Evolutionary conservation across 2,329 filamentous ascomycete species (phyloP).

Genomic region (Colletotrichum sp.): DNA sequence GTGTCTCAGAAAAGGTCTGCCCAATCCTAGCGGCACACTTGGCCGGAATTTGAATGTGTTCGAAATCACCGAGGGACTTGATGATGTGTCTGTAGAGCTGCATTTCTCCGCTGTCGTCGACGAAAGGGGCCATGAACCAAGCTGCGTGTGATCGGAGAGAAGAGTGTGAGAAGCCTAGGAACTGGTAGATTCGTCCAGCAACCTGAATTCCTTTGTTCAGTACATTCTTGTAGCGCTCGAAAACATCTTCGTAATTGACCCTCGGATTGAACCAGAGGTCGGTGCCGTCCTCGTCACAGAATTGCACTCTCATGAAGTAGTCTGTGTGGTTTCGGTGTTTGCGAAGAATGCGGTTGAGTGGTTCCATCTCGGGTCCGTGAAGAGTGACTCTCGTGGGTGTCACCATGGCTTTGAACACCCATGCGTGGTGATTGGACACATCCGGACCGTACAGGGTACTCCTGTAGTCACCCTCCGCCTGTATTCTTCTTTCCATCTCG

Average conservation of each 20-base stretch:
- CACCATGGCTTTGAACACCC: conserved; percentile 61
- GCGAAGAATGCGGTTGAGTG: conserved; percentile 74
- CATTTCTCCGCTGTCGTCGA: conserved; percentile 32
- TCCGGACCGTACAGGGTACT: conserved; percentile 23
- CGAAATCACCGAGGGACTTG: conserved; percentile 54
- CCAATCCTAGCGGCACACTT: conserved; percentile 65
- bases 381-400: conserved; percentile 65
- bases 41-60: conserved; percentile 55
- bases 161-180: conserved; percentile 82
- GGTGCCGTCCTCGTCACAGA: conserved; percentile 75
- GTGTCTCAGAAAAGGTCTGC: conserved; percentile 78
- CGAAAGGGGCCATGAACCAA: conserved; percentile 64
- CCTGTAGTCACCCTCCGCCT: conserved; percentile 15
- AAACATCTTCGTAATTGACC: conserved; percentile 52
- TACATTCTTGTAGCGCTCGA: conserved; percentile 64
- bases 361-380: conserved; percentile 68
- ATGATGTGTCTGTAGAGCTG: conserved; percentile 51
- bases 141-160: conserved; percentile 74
- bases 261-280: conserved; percentile 63
- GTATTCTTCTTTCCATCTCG: conserved; percentile 44
- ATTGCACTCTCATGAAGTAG: conserved; percentile 73
- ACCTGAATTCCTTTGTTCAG: conserved; percentile 66
- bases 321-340: conserved; percentile 64
- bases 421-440: conserved; percentile 45
- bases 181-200: conserved; percentile 66